These are phyloP conservation scores for Sphagnurus paluster DNA, from an alignment of 1,284 basidiomycete genomes.

Conservation along the genomic window DNA sequence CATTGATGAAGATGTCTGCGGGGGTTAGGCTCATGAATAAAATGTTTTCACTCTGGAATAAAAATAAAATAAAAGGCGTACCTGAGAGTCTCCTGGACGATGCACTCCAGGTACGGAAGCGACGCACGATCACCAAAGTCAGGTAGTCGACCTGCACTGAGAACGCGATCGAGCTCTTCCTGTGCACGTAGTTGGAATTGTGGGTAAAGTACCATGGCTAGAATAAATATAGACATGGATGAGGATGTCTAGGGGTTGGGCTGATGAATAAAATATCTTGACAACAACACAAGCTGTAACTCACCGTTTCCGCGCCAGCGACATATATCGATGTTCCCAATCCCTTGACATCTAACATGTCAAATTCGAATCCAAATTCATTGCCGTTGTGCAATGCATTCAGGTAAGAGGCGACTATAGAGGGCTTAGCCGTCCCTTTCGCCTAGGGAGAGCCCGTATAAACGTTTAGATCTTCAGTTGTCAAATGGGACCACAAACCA, in stretches of 20 bases:
- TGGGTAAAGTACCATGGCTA: slow-evolving; percentile 37
- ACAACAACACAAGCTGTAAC: neutral
- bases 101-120: neutral
- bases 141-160: neutral
- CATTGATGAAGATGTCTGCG: no score
- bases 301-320: slow-evolving; percentile 18
- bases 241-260: slow-evolving; percentile 3
- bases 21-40: no score
- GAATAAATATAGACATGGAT: no score
- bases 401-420: slow-evolving; percentile 15
- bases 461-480: neutral
- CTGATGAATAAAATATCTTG: neutral
- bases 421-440: slow-evolving; percentile 15
- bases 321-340: slow-evolving; percentile 11
- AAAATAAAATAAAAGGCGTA: no score
- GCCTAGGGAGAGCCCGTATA: slow-evolving; percentile 8
- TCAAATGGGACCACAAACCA: slow-evolving; percentile 10
- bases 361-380: neutral
- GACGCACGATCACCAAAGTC: neutral
- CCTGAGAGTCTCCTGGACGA: neutral
- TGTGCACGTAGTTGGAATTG: neutral
- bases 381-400: slow-evolving; percentile 4
- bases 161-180: neutral
- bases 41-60: no score
- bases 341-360: slow-evolving; percentile 14